Percentiles rank a stretch among this genome's conserved stretches.
Conservation (phyloP, 2,329 filamentous ascomycete genomes). For the Aspergillus glaucus region DNA sequence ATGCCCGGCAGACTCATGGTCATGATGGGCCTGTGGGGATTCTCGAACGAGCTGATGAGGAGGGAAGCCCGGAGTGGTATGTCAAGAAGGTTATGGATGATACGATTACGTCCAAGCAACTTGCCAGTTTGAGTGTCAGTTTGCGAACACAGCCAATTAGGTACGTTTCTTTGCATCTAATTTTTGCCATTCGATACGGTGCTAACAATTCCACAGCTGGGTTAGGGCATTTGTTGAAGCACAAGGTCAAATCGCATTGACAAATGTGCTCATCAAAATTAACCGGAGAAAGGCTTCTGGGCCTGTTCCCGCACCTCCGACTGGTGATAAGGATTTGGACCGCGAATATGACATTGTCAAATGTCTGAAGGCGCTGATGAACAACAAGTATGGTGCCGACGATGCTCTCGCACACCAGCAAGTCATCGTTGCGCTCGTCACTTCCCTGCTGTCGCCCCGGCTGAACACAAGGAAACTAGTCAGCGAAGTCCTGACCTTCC, state of each 20-base stretch:
- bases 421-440: constrained; percentile 80
- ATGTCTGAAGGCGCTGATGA: constrained; percentile 94
- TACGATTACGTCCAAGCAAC: constrained; percentile 80
- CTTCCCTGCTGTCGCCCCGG: constrained; percentile 78
- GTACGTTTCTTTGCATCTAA: constrained; percentile 17
- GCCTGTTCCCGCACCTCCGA: constrained; percentile 56
- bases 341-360: constrained; percentile 96
- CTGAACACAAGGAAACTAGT: constrained; percentile 90
- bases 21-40: constrained; percentile 59
- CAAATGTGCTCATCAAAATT: constrained; percentile 87
- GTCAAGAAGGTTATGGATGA: constrained; percentile 96
- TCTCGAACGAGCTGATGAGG: constrained; percentile 77
- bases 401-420: constrained; percentile 87
- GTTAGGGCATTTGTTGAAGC: constrained; percentile 95
- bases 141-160: constrained; percentile 90
- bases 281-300: constrained; percentile 78
- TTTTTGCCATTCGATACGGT: background rate
- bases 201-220: constrained; percentile 53
- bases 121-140: constrained; percentile 90
- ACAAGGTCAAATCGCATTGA: constrained; percentile 91
- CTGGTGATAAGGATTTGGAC: constrained; percentile 73
- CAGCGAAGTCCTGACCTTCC: constrained; percentile 90
- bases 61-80: constrained; percentile 96
- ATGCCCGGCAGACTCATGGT: constrained; percentile 63
- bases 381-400: constrained; percentile 98